Evolutionary conservation across 345 rosid genomes (phyloP).

Genomic region (Erysimum cheiranthoides): DNA sequence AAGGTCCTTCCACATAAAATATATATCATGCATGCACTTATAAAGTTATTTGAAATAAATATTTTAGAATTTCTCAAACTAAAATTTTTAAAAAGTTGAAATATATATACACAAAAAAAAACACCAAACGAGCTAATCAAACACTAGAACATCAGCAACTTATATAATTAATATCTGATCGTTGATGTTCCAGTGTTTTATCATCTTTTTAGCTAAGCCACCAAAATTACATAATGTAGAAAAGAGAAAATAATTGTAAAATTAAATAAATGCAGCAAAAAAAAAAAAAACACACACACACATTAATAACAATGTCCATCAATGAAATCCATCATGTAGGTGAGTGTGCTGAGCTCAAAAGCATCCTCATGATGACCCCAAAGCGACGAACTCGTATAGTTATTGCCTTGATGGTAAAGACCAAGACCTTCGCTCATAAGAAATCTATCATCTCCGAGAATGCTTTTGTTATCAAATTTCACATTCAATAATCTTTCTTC

Average conservation of each 20-base stretch:
- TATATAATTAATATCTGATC: background rate
- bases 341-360: constrained; percentile 37
- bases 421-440: constrained; percentile 20
- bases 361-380: constrained; percentile 48
- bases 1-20: background rate
- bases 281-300: constrained; percentile 2
- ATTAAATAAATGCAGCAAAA: background rate
- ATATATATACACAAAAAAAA: background rate
- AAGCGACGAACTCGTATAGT: constrained; percentile 38
- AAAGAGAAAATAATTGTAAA: constrained; percentile 11
- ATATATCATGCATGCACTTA: background rate
- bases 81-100: background rate
- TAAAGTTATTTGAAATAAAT: background rate
- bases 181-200: constrained; percentile 15
- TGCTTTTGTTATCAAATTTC: constrained; percentile 2
- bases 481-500: constrained; percentile 15
- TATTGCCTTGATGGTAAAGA: constrained; percentile 11
- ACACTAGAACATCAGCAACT: constrained; percentile 29
- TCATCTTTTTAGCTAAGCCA: background rate
- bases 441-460: constrained; percentile 23
- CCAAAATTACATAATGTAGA: constrained; percentile 5
- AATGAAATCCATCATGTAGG: constrained; percentile 44
- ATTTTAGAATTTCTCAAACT: background rate
- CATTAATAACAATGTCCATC: constrained; percentile 37
- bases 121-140: background rate